Percentiles rank a stretch among this genome's conserved stretches.
phyloP scores from a whole-genome alignment of 2,329 filamentous ascomycete genomes.

The Fusarium succisae region DNA sequence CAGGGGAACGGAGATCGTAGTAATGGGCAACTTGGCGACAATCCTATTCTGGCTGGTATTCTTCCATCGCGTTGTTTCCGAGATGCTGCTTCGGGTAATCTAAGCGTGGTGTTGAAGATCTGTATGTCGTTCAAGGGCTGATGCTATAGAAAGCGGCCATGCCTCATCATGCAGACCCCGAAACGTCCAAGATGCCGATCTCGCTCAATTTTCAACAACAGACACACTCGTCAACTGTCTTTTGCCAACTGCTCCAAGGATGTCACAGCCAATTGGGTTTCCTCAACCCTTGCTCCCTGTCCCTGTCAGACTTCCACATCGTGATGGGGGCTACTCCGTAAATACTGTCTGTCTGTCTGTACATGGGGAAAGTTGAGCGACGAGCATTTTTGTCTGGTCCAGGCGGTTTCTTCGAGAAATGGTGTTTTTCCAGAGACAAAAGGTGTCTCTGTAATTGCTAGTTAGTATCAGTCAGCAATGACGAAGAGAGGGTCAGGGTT shows the following conservation, averaged over 20 bases:
- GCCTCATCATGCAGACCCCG: constrained; percentile 2
- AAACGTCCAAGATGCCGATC: constrained; percentile 8
- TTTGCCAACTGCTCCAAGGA: not conserved
- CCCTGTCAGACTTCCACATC: constrained; percentile 1
- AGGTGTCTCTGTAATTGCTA: not conserved
- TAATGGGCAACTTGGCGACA: constrained; percentile 13
- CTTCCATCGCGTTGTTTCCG: not conserved
- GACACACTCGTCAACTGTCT: not conserved
- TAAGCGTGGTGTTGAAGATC: constrained; percentile 2
- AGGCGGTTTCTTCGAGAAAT: not conserved
- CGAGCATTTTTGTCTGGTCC: not conserved
- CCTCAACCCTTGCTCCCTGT: not conserved
- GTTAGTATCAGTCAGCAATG: not conserved
- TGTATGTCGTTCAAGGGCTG: constrained; percentile 11
- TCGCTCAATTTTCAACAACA: not conserved
- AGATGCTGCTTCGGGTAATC: not conserved
- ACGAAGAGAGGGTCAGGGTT: not conserved
- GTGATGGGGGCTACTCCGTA: not conserved
- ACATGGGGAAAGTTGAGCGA: not conserved
- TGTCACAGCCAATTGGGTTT: not conserved
- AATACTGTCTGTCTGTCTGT: not conserved
- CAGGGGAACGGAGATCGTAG: not conserved
- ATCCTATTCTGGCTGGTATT: not conserved
- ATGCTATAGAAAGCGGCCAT: not conserved
- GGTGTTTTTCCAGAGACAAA: not conserved